Percentiles rank a stretch among this genome's conserved stretches.
phyloP scores from a whole-genome alignment of 257 asterid species.

The Solanum lignicaule region DNA sequence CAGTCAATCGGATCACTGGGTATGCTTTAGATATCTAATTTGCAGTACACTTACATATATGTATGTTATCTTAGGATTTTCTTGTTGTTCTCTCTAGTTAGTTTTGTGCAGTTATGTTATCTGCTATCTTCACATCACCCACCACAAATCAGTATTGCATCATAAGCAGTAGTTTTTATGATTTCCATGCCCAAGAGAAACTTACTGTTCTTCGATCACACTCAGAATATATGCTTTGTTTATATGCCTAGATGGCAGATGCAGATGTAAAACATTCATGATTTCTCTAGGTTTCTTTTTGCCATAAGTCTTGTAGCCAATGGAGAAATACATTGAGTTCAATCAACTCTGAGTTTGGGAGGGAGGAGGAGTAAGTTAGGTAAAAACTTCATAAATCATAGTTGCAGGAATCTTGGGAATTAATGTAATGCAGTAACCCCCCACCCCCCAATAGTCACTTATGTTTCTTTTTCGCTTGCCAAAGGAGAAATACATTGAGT shows the following conservation, averaged over 20 bases:
- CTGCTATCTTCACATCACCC: not conserved
- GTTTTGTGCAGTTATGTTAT: not conserved
- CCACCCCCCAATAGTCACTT: not conserved
- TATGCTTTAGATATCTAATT: slow-evolving; percentile 11
- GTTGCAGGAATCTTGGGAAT: not conserved
- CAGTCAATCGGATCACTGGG: slow-evolving; percentile 80
- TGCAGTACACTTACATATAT: not conserved
- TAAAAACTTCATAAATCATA: not conserved
- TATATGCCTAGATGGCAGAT: not conserved
- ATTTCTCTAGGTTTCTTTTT: not conserved
- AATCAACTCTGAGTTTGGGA: not conserved
- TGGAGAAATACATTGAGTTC: not conserved
- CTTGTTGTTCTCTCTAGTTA: not conserved
- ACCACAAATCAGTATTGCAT: not conserved
- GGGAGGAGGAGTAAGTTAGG: not conserved
- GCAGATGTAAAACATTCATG: not conserved
- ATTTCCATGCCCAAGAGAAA: not conserved
- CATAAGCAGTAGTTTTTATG: not conserved
- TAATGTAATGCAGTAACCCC: not conserved
- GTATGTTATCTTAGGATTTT: not conserved
- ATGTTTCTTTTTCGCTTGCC: not conserved
- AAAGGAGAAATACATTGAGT: not conserved
- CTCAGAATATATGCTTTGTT: not conserved
- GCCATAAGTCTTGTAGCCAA: not conserved
- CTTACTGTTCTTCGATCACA: not conserved